These are phyloP conservation scores for Inonotus obliquus DNA, from an alignment of 1,284 basidiomycete species.

Conservation along the genomic window DNA sequence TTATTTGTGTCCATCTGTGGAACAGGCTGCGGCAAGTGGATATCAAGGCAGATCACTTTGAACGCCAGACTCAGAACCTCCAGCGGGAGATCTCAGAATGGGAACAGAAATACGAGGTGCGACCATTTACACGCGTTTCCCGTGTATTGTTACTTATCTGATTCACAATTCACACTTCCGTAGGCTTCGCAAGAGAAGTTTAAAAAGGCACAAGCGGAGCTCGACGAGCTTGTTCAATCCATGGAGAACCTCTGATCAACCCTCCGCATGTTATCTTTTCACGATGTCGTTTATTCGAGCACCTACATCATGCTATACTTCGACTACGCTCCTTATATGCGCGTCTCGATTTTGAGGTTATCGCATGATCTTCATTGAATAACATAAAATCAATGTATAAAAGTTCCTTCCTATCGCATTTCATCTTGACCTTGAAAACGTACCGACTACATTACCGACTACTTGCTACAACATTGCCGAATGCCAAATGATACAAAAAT, in stretches of 20 bases:
- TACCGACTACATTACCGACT: background rate
- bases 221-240: conserved; percentile 81
- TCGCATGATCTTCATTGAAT: conserved; percentile 3
- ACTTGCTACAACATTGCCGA: background rate
- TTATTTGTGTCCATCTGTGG: background rate
- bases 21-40: conserved; percentile 92
- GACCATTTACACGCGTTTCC: conserved; percentile 20
- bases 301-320: background rate
- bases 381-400: conserved; percentile 11
- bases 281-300: background rate
- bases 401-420: background rate
- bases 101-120: conserved; percentile 95
- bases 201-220: conserved; percentile 73
- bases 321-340: conserved; percentile 1
- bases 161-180: conserved; percentile 7
- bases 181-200: conserved; percentile 79
- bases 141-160: conserved; percentile 9
- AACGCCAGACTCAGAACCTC: conserved; percentile 82
- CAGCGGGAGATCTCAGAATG: conserved; percentile 91
- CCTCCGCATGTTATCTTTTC: conserved; percentile 1
- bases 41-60: conserved; percentile 98
- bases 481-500: background rate
- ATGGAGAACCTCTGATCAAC: conserved; percentile 76
- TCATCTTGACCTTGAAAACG: background rate
- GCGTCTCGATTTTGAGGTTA: background rate